These are phyloP conservation scores for Aspergillus nidulans DNA, from an alignment of 495 filamentous ascomycete genomes.

Conservation along the genomic window DNA sequence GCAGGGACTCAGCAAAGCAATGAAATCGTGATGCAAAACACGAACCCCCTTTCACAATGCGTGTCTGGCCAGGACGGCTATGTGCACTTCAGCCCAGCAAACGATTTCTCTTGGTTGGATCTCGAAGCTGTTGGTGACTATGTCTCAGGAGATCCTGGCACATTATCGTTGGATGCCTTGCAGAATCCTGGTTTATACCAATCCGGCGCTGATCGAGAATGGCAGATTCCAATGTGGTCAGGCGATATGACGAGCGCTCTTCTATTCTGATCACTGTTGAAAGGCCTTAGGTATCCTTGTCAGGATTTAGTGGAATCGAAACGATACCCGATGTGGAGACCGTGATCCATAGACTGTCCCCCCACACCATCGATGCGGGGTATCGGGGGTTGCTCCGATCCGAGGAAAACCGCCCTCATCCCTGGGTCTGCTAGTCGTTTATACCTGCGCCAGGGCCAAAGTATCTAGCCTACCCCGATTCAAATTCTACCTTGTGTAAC, in stretches of 20 bases:
- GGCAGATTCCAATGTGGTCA: constrained; percentile 39
- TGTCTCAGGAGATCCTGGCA: constrained; percentile 43
- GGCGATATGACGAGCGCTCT: constrained; percentile 42
- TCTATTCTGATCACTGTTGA: constrained; percentile 28
- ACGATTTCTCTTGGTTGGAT: constrained; percentile 57
- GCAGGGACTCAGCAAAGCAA: constrained; percentile 29
- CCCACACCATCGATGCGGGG: constrained; percentile 15
- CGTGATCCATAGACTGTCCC: neutral
- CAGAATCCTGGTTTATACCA: constrained; percentile 33
- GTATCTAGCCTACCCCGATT: neutral
- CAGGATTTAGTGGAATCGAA: neutral
- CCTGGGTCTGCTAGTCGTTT: neutral
- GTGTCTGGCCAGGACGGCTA: constrained; percentile 31
- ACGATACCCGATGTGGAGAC: neutral
- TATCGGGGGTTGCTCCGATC: constrained; percentile 18
- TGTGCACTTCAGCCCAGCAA: constrained; percentile 45
- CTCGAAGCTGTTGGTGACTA: constrained; percentile 54
- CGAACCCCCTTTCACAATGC: constrained; percentile 22
- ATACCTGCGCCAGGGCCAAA: neutral
- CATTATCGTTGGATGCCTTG: constrained; percentile 37
- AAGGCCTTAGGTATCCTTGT: neutral
- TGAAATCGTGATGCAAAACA: constrained; percentile 30
- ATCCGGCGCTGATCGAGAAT: constrained; percentile 32
- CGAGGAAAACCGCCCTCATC: constrained; percentile 8
- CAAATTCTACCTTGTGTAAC: neutral